Evolutionary conservation across 2,329 filamentous ascomycete species (phyloP), one percentile per base, ranked within the genome.

Genomic region (Colletotrichum zoysiae): DNA sequence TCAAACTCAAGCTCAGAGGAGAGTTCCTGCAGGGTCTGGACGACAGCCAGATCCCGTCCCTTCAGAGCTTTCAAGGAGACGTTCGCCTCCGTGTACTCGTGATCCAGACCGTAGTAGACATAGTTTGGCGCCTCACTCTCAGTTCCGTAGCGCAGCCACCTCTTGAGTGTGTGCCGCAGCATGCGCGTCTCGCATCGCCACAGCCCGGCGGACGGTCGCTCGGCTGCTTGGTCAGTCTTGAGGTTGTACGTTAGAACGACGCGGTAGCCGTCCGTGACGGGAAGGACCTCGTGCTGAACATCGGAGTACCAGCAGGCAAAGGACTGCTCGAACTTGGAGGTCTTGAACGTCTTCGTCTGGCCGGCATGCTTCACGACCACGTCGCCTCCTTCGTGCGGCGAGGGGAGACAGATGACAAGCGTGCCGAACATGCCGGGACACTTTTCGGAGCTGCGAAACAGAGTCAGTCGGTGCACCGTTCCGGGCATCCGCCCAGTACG

Each of bases 231-330:
- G 40, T 69, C 57, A 9, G 78, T 67, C 18, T 77, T 76, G 5
- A 90, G 81, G 74, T 89, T 88, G 77, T 88, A 90, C 0, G 83
- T 86, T 14, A 90, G 74, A 12, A 87, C 86, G 66, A 85, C 81
- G 3, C 86, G 84, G 74, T 85, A 83, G 3, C 87, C 87, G 0
- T 81, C 82, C 0, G 74, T 81, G 2, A 89, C 80, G 1, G 83
- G 82, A 20, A 82, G 78, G n/a, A 88, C 80, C 75, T 89, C 83
- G 74, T 89, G 85, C 1, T 79, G 80, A 0, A 89, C 86, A 67
- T 89, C 86, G 0, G 85, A 84, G 75, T 87, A 89, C 88, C 82
- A 84, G 42, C 70, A 78, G 8, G 76, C 73, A 35, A 74, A 75
- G 0, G 78, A 78, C 65, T 78, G 72, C 0, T 66, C 20, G 6